phyloP scores from a whole-genome alignment of 371 early-diverging fungal genomes.

The Mortierella sp. region DNA sequence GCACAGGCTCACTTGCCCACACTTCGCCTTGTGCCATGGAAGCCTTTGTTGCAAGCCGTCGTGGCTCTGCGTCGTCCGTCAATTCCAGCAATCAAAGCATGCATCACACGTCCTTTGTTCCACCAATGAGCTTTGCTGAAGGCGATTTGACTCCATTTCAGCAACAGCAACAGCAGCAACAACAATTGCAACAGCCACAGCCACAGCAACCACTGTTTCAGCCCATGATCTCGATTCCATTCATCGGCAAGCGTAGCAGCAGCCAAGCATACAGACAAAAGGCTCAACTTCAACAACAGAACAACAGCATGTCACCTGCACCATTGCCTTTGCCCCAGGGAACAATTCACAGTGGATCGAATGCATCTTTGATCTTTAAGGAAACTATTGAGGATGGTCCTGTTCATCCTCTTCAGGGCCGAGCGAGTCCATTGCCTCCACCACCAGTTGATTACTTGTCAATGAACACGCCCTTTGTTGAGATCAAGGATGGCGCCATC shows the following conservation, averaged over 20 bases:
- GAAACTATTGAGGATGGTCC: slow-evolving; percentile 22
- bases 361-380: slow-evolving; percentile 13
- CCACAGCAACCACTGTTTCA: slow-evolving; percentile 23
- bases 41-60: slow-evolving; percentile 44
- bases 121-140: slow-evolving; percentile 23
- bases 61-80: slow-evolving; percentile 51
- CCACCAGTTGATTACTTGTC: slow-evolving; percentile 21
- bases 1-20: slow-evolving; percentile 46
- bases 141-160: slow-evolving; percentile 32
- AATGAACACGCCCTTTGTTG: slow-evolving; percentile 56
- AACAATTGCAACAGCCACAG: slow-evolving; percentile 17
- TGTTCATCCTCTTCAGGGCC: slow-evolving; percentile 20
- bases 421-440: slow-evolving; percentile 17
- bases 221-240: slow-evolving; percentile 39
- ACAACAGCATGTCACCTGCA: background rate
- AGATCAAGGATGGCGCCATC: slow-evolving; percentile 60
- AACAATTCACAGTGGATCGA: slow-evolving; percentile 6
- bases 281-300: slow-evolving; percentile 10
- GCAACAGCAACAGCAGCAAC: slow-evolving; percentile 24
- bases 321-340: slow-evolving; percentile 1
- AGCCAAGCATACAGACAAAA: slow-evolving; percentile 45
- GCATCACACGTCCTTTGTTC: background rate
- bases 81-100: slow-evolving; percentile 12
- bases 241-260: slow-evolving; percentile 46
- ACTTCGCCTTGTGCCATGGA: slow-evolving; percentile 47